Evolutionary conservation across 345 rosid species (phyloP).

Genomic region (Melaleuca quinquenervia): DNA sequence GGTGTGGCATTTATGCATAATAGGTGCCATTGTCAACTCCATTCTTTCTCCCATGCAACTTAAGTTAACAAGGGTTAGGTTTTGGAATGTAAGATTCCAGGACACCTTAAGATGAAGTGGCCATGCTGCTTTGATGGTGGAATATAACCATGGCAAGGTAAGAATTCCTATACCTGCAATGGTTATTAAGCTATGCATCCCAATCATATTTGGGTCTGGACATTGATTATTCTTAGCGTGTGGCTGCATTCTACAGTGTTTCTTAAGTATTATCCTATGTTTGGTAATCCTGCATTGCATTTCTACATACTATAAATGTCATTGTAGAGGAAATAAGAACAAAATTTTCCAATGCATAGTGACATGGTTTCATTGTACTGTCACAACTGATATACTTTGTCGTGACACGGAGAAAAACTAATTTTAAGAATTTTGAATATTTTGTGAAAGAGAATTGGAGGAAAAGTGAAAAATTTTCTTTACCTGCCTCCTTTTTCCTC

Average conservation of each 20-base stretch:
- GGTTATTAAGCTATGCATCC: neutral
- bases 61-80: neutral
- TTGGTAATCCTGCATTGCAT: neutral
- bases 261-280: neutral
- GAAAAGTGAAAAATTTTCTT: neutral
- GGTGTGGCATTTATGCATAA: neutral
- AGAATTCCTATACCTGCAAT: neutral
- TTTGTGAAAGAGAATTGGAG: neutral
- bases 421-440: no score
- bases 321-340: neutral
- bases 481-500: no score
- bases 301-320: neutral
- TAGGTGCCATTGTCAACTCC: neutral
- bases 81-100: neutral
- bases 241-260: neutral
- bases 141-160: neutral
- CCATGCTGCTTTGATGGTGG: neutral
- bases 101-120: neutral
- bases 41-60: neutral
- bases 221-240: neutral
- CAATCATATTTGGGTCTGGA: no score
- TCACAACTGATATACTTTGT: neutral
- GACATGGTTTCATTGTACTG: neutral
- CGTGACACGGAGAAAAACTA: neutral
- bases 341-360: neutral